Evolutionary conservation across 2,329 filamentous ascomycete genomes (phyloP).

Genomic region (Phoma sp.): DNA sequence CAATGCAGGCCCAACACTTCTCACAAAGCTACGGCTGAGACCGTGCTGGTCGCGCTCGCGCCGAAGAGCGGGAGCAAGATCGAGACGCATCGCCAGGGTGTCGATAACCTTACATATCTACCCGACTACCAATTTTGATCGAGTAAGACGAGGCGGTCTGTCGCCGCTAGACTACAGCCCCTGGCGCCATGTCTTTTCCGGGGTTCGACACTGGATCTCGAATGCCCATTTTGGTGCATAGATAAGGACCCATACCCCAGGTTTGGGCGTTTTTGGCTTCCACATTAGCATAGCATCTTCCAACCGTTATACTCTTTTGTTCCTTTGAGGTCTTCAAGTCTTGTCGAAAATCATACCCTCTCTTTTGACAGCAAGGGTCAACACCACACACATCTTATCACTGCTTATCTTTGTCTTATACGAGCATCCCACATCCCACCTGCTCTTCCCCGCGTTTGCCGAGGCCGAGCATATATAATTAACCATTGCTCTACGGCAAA

Average conservation of each 20-base stretch:
- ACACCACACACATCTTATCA: conserved; percentile 39
- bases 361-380: conserved; percentile 17
- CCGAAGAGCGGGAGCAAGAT: conserved; percentile 23
- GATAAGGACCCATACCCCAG: conserved; percentile 48
- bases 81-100: conserved; percentile 26
- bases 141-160: conserved; percentile 38
- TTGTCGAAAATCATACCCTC: conserved; percentile 6
- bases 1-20: background rate
- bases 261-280: conserved; percentile 33
- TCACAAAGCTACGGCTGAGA: conserved; percentile 9
- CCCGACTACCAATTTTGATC: conserved; percentile 37
- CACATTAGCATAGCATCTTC: conserved; percentile 1
- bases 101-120: conserved; percentile 41
- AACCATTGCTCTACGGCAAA: conserved; percentile 2
- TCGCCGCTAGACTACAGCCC: conserved; percentile 25
- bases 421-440: conserved; percentile 21
- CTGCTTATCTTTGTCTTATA: conserved; percentile 41
- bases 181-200: conserved; percentile 28
- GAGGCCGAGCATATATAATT: conserved; percentile 21
- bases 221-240: conserved; percentile 28
- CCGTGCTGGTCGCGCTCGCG: conserved; percentile 16
- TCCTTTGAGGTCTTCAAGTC: background rate
- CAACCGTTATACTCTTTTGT: background rate
- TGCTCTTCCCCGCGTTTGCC: conserved; percentile 30
- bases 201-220: conserved; percentile 21